Evolutionary conservation across 805 yeast genomes (phyloP).

Genomic region (Candida argentea): DNA sequence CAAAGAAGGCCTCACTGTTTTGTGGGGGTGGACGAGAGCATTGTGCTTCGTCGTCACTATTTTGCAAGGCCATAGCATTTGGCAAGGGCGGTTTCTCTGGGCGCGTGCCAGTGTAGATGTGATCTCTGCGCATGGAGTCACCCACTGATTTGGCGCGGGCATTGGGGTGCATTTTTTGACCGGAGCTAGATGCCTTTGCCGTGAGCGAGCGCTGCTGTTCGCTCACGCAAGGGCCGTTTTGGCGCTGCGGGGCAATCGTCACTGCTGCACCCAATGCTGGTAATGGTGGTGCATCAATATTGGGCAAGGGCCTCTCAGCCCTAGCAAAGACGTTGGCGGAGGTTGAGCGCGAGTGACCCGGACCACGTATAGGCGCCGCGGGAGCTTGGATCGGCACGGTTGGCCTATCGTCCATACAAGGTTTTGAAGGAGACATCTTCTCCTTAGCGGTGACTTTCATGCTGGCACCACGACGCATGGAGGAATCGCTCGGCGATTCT

Average conservation of each 20-base stretch:
- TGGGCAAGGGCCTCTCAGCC: too few species aligned
- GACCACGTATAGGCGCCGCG: background rate
- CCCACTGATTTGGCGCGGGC: constrained; percentile 85
- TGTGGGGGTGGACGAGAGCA: constrained; percentile 8
- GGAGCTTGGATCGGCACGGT: constrained; percentile 1
- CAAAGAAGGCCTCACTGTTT: constrained; percentile 41
- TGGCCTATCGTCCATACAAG: constrained; percentile 3
- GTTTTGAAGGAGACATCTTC: constrained; percentile 18
- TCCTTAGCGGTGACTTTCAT: constrained; percentile 53
- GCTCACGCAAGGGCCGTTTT: background rate
- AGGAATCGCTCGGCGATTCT: too few species aligned
- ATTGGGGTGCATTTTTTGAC: constrained; percentile 53
- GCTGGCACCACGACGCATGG: constrained; percentile 52
- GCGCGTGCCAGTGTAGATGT: constrained; percentile 22
- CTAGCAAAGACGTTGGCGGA: constrained; percentile 24
- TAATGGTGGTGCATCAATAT: constrained; percentile 34
- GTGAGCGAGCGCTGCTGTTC: background rate
- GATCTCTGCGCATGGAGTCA: constrained; percentile 59
- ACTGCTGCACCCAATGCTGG: constrained; percentile 23
- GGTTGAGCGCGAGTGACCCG: constrained; percentile 4
- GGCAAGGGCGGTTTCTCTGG: constrained; percentile 37
- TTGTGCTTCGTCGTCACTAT: constrained; percentile 32
- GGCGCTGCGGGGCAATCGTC: background rate
- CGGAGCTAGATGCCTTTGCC: constrained; percentile 6
- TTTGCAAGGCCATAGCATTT: constrained; percentile 25